These are phyloP conservation scores for Aspergillus jensenii DNA, from an alignment of 2,329 filamentous ascomycete species.

Conservation along the genomic window DNA sequence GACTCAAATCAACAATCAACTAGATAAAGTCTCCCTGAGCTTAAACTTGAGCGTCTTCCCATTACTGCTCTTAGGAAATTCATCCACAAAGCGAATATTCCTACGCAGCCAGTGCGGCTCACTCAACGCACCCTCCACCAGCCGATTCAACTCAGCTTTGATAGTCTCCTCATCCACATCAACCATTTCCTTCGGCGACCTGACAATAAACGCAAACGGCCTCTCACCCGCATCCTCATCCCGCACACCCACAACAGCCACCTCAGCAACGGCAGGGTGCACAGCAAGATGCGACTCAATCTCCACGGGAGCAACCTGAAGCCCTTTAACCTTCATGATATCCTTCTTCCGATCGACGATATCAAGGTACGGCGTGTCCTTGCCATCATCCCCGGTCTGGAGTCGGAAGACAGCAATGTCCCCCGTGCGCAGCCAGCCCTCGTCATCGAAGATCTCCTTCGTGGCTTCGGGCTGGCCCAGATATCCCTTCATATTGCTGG, in stretches of 20 bases:
- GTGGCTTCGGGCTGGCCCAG: constrained; percentile 72
- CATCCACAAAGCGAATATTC: background rate
- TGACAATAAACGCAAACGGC: constrained; percentile 59
- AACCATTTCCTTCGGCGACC: background rate
- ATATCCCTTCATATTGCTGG: constrained; percentile 56
- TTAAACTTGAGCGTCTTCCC: constrained; percentile 1
- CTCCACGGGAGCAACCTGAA: constrained; percentile 54
- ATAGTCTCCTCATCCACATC: background rate
- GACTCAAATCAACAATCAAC: too few species aligned
- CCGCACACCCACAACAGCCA: constrained; percentile 46
- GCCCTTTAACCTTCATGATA: constrained; percentile 66
- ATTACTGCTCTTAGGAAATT: constrained; percentile 2
- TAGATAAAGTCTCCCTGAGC: background rate
- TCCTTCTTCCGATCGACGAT: constrained; percentile 63
- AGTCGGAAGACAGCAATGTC: constrained; percentile 59
- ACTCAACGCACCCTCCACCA: background rate
- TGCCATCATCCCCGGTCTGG: background rate
- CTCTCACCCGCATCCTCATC: constrained; percentile 50
- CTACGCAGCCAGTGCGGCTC: constrained; percentile 3
- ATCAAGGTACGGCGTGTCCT: constrained; percentile 37
- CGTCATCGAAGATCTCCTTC: constrained; percentile 64
- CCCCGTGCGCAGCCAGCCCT: constrained; percentile 61
- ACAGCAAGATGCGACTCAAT: constrained; percentile 61
- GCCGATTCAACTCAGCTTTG: background rate
- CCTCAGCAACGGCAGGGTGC: constrained; percentile 57